Evolutionary conservation across 129 eudicot species (phyloP).

Genomic region (Flaveria ramosissima): DNA sequence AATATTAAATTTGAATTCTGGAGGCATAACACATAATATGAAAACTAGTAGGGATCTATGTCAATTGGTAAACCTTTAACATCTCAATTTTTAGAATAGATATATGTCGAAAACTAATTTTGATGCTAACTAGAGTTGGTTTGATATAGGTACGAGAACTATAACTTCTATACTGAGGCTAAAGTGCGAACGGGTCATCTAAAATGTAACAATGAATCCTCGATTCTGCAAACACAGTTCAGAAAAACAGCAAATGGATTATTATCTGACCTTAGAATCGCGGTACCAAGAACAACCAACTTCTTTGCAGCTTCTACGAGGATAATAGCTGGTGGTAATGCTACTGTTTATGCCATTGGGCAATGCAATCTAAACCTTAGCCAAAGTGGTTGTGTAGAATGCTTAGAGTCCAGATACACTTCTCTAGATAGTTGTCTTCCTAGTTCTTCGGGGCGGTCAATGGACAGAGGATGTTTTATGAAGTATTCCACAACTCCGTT

Average conservation of each 20-base stretch:
- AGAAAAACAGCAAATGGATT: constrained; percentile 30
- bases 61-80: too few species aligned
- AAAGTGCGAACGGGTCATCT: constrained; percentile 34
- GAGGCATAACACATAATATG: neutral
- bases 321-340: constrained; percentile 19
- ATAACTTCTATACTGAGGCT: constrained; percentile 41
- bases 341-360: constrained; percentile 42
- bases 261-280: constrained; percentile 41
- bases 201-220: constrained; percentile 36
- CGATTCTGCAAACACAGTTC: constrained; percentile 38
- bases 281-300: constrained; percentile 47
- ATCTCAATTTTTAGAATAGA: too few species aligned
- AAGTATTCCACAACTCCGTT: constrained; percentile 53
- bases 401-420: constrained; percentile 43
- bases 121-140: neutral
- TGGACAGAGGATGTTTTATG: constrained; percentile 57
- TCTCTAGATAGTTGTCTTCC: constrained; percentile 52
- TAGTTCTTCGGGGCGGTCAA: constrained; percentile 41
- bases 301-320: constrained; percentile 55
- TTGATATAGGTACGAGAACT: constrained; percentile 52
- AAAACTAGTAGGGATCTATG: too few species aligned
- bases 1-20: neutral
- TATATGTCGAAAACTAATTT: neutral
- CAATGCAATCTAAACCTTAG: constrained; percentile 52
- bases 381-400: constrained; percentile 47